Conservation (phyloP, 1,284 basidiomycete genomes). For the Polyporus tsugae region DNA sequence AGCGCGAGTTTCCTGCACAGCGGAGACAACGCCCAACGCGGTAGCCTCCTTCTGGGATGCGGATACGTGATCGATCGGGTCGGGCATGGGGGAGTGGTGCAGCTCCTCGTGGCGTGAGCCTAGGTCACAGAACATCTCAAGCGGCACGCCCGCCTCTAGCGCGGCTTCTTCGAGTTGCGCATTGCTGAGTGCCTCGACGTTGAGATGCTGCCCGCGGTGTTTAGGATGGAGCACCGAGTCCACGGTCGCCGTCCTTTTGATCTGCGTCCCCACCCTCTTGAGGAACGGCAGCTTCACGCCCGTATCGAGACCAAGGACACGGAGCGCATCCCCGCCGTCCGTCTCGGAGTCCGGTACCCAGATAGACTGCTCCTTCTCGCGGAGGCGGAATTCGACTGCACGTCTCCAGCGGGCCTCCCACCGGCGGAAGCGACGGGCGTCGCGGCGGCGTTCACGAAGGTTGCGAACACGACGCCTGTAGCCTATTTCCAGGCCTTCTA, state of each 20-base stretch:
- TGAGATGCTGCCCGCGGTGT: constrained; percentile 59
- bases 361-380: constrained; percentile 52
- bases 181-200: constrained; percentile 62
- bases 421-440: constrained; percentile 47
- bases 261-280: constrained; percentile 17
- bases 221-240: constrained; percentile 34
- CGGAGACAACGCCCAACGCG: constrained; percentile 1
- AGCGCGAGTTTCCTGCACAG: constrained; percentile 25
- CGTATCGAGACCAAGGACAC: constrained; percentile 35
- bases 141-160: constrained; percentile 67
- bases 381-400: constrained; percentile 66
- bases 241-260: constrained; percentile 25
- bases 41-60: neutral
- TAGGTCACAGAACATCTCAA: constrained; percentile 51
- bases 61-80: neutral
- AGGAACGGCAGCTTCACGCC: constrained; percentile 22
- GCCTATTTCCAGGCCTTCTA: constrained; percentile 71
- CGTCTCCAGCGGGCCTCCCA: constrained; percentile 61
- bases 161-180: constrained; percentile 65
- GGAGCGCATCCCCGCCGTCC: constrained; percentile 30
- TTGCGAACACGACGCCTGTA: constrained; percentile 61
- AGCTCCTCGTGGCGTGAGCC: constrained; percentile 16
- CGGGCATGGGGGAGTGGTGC: neutral
- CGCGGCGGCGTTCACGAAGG: constrained; percentile 50
- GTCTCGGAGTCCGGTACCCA: constrained; percentile 55